phyloP scores from a whole-genome alignment of 208 protist species.

The Trypanosoma congolense region DNA sequence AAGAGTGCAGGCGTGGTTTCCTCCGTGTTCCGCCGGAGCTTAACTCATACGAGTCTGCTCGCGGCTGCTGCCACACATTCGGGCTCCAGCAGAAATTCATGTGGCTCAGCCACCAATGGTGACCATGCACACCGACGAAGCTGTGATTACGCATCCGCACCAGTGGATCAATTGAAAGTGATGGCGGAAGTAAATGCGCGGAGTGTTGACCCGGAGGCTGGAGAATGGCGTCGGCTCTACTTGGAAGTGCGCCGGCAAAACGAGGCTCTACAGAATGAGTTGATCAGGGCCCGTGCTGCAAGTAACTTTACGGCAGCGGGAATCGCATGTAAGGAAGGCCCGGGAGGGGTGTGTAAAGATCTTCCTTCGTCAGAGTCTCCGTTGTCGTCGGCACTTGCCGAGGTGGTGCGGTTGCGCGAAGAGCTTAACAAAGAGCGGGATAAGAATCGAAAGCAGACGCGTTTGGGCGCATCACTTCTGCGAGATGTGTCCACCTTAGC shows the following conservation, averaged over 20 bases:
- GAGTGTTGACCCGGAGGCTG: neutral
- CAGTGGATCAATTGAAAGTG: too few species aligned
- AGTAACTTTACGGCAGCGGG: neutral
- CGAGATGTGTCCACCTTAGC: constrained; percentile 36
- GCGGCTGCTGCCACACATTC: too few species aligned
- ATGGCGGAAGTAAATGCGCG: neutral
- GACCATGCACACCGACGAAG: constrained; percentile 1
- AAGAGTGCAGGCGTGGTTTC: too few species aligned
- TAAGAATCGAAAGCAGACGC: constrained; percentile 25
- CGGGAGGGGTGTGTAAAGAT: neutral
- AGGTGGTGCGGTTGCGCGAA: constrained; percentile 23
- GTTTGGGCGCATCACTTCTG: constrained; percentile 38
- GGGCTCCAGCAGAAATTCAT: too few species aligned
- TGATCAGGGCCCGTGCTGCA: constrained; percentile 7
- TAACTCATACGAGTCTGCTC: too few species aligned
- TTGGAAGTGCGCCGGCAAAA: constrained; percentile 22
- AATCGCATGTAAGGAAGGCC: constrained; percentile 4
- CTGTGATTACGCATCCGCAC: too few species aligned
- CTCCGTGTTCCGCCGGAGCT: too few species aligned
- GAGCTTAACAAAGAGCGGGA: constrained; percentile 33
- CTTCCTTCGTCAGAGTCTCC: neutral
- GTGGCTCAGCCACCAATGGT: too few species aligned
- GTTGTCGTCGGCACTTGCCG: constrained; percentile 7
- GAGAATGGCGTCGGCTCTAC: constrained; percentile 24
- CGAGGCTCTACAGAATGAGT: constrained; percentile 21